These are phyloP conservation scores for Aspergillus affinis DNA, from an alignment of 495 filamentous ascomycete genomes.

Conservation along the genomic window DNA sequence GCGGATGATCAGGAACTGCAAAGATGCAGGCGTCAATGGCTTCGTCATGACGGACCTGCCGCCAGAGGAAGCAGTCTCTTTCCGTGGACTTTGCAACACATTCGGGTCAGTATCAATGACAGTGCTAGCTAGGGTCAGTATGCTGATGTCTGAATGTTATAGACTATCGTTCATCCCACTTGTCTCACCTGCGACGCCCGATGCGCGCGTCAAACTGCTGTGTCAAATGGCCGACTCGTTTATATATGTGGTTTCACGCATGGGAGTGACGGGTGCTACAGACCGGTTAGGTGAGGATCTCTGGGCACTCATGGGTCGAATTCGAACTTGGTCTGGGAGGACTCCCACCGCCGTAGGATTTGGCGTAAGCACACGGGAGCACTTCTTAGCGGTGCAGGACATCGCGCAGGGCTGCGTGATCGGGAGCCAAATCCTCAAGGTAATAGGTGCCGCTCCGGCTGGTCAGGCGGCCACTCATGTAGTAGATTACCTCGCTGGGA, in stretches of 20 bases:
- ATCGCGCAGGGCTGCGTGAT: slow-evolving; percentile 94
- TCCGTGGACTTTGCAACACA: slow-evolving; percentile 78
- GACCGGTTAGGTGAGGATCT: slow-evolving; percentile 76
- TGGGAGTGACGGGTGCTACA: slow-evolving; percentile 93
- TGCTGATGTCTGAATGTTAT: too few relatives aligned
- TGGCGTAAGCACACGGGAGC: slow-evolving; percentile 91
- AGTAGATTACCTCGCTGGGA: slow-evolving; percentile 78
- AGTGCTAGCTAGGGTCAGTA: too few relatives aligned
- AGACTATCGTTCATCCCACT: slow-evolving; percentile 3
- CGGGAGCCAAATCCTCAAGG: slow-evolving; percentile 87
- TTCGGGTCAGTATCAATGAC: slow-evolving; percentile 54
- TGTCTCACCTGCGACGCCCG: slow-evolving; percentile 77
- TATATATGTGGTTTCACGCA: slow-evolving; percentile 97
- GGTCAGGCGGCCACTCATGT: slow-evolving; percentile 75
- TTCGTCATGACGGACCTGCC: slow-evolving; percentile 98
- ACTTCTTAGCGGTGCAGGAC: slow-evolving; percentile 80
- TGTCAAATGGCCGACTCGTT: slow-evolving; percentile 98
- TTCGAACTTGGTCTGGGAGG: slow-evolving; percentile 86
- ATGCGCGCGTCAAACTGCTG: slow-evolving; percentile 85
- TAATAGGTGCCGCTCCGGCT: slow-evolving; percentile 65
- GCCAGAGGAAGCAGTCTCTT: slow-evolving; percentile 92
- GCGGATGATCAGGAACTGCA: slow-evolving; percentile 78
- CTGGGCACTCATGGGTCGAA: slow-evolving; percentile 73
- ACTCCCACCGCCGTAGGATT: slow-evolving; percentile 90
- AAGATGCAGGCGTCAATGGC: slow-evolving; percentile 85